Conservation (phyloP, 345 rosid species). For the Bruguiera parviflora region DNA sequence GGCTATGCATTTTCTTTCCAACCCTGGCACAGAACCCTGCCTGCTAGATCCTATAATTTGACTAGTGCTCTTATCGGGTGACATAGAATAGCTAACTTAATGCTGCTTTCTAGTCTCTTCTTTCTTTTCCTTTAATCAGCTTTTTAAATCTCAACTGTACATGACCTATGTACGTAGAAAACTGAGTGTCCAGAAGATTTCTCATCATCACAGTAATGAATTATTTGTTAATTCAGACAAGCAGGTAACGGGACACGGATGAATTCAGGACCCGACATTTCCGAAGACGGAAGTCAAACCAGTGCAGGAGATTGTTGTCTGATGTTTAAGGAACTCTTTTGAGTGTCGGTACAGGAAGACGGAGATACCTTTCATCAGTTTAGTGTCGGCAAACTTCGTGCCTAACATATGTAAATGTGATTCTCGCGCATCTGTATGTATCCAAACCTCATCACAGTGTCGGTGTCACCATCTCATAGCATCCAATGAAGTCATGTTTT, state of each 20-base stretch:
- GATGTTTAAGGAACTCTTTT: background rate
- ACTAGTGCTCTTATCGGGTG: too few relatives aligned
- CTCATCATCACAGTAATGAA: too few relatives aligned
- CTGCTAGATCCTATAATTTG: too few relatives aligned
- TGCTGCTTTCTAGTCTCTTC: too few relatives aligned
- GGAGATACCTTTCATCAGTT: conserved; percentile 1
- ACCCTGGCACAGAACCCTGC: too few relatives aligned
- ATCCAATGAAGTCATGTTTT: background rate
- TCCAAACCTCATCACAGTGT: background rate
- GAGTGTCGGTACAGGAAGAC: background rate
- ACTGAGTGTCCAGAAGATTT: background rate
- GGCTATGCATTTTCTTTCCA: too few relatives aligned
- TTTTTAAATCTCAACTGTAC: background rate
- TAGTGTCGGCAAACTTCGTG: background rate
- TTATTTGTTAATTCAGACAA: conserved; percentile 11
- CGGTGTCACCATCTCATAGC: background rate
- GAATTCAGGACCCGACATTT: background rate
- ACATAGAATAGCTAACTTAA: too few relatives aligned
- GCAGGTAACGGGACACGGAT: conserved; percentile 16
- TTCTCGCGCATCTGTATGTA: background rate
- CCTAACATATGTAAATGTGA: background rate
- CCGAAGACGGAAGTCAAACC: conserved; percentile 7
- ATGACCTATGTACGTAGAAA: too few relatives aligned
- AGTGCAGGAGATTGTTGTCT: background rate
- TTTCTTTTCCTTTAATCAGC: background rate